Base-by-base conservation (phyloP, 2,329 filamentous ascomycete species). In the Escovopsis sp. region DNA sequence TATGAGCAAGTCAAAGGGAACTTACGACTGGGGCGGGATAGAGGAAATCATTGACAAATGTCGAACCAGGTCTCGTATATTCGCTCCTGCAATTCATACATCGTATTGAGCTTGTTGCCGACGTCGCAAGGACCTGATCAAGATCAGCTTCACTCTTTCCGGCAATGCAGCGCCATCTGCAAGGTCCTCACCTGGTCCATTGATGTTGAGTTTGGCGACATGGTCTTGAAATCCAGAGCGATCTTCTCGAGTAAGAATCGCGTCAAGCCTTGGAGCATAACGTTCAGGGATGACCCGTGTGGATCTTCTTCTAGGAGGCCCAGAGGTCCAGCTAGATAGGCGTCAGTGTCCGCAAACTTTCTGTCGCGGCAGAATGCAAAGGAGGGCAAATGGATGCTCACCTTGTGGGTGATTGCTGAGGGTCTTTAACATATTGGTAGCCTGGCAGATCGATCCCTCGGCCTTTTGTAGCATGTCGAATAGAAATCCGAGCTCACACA, bases 391-490 rank as follows among this genome's bases (percentile, higher is more conserved):
- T 5, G 9, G 38, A 37, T 12, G 55, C 65, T 43, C 61, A 72
- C 78, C 80, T 66, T 88, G 84, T 2, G 85, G 80, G 47, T 87
- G 81, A 49, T 80, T 82, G 57, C 85, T 88, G 45, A 98, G 80
- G 0, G 87, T 85, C 59, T 91, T 94, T 30, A 96, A 67, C 48
- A 98, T 74, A 56, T 98, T 98, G 0, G 89, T 94, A 12, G 91
- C 91, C 58, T 98, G 91, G 51, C 91, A 98, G 46, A 93, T 94
- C 44, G 88, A 82, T 0, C 88, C 89, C 48, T 83, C 82, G 2
- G 91, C 91, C 59, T 96, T 98, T 53, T 96, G 84, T 23, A 98
- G 72, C 91, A 98, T 98, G 57, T 98, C 93, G 53, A 94, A 93
- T 9, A 98, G 68, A 58, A 91, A 98, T 1, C 91, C 91, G 50